Percentiles rank a stretch among this genome's conserved stretches.
Evolutionary conservation across 345 rosid genomes (phyloP).

Genomic region (Populus pruinosa): DNA sequence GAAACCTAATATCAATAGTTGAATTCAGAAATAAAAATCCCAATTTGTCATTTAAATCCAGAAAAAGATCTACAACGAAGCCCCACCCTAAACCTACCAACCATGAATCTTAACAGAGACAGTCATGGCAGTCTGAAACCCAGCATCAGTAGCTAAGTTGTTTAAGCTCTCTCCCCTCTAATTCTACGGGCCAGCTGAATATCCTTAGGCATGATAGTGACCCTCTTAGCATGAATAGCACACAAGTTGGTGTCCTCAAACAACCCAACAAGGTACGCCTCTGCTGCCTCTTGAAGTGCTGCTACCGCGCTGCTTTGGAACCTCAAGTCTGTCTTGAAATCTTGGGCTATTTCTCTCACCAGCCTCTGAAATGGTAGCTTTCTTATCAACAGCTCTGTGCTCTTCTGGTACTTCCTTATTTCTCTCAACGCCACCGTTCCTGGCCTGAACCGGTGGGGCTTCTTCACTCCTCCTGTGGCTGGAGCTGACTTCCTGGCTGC

Average conservation of each 20-base stretch:
- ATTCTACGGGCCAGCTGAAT: constrained; percentile 25
- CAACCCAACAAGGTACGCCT: constrained; percentile 22
- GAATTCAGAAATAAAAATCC: no score
- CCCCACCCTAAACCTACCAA: no score
- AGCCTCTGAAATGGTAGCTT: constrained; percentile 25
- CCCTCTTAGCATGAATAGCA: constrained; percentile 25
- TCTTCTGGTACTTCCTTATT: constrained; percentile 28
- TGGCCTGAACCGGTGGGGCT: constrained; percentile 27
- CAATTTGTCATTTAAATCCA: no score
- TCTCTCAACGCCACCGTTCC: constrained; percentile 25
- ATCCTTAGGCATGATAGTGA: constrained; percentile 25
- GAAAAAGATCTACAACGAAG: no score
- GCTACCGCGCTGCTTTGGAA: constrained; percentile 26
- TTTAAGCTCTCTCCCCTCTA: constrained; percentile 23
- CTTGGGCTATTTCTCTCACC: constrained; percentile 28
- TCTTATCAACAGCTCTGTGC: constrained; percentile 23
- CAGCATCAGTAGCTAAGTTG: no score
- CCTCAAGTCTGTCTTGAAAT: constrained; percentile 24
- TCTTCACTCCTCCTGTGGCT: constrained; percentile 30
- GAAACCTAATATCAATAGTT: no score
- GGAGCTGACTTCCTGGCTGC: constrained; percentile 25
- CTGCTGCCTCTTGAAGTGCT: constrained; percentile 24
- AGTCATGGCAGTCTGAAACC: no score
- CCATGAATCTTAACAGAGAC: not conserved
- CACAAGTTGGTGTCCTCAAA: constrained; percentile 26